Evolutionary conservation across 78 protist genomes (phyloP).

Genomic region (Speleostelium caveatum): DNA sequence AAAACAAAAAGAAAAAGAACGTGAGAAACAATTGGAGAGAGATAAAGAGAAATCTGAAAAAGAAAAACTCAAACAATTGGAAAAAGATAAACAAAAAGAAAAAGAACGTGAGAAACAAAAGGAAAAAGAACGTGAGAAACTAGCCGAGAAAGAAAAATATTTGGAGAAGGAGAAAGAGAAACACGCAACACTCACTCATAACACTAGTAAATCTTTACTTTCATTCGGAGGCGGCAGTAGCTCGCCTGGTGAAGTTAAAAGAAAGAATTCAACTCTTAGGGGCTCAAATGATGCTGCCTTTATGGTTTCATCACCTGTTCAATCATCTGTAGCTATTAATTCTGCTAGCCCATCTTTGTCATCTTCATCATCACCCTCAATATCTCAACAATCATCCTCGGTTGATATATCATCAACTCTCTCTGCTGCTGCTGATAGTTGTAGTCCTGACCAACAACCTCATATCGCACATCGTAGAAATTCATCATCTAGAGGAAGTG

Average conservation of each 20-base stretch:
- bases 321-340: not conserved
- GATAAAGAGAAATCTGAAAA: not conserved
- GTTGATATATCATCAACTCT: not conserved
- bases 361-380: no score
- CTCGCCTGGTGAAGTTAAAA: no score
- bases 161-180: conserved; percentile 25
- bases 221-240: no score
- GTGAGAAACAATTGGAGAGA: not conserved
- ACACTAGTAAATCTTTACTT: no score
- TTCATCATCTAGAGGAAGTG: not conserved
- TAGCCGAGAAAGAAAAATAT: not conserved
- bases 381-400: no score
- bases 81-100: not conserved
- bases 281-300: not conserved
- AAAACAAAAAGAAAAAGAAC: not conserved
- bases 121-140: conserved; percentile 11
- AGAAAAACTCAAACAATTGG: not conserved
- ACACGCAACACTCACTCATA: conserved; percentile 8
- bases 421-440: no score
- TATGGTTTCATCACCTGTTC: not conserved
- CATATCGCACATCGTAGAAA: not conserved
- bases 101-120: conserved; percentile 37
- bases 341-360: no score
- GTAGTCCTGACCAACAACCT: no score
- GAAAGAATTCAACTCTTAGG: not conserved